A percentile compares a stretch with the other conserved stretches of the same genome.
Conservation (phyloP, 108 stramenopile genomes). For the Cyclotella sp. region DNA sequence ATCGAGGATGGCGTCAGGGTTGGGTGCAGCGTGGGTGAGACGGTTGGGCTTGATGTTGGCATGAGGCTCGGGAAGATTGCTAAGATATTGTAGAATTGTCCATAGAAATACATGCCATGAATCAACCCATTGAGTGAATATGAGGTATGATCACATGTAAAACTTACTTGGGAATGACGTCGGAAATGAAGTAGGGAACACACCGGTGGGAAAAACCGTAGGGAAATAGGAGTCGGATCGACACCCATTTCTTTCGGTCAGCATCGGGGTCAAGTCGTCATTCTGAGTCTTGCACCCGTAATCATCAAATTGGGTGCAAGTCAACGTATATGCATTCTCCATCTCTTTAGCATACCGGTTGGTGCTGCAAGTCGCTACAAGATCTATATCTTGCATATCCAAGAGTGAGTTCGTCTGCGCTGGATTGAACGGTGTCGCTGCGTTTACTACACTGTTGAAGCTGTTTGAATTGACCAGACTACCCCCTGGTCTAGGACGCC, state of each 20-base stretch:
- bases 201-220: neutral
- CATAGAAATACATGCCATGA: neutral
- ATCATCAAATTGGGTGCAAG: constrained; percentile 10
- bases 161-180: neutral
- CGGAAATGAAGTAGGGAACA: neutral
- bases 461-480: neutral
- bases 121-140: neutral
- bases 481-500: neutral
- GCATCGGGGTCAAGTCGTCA: constrained; percentile 10
- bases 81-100: neutral
- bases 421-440: constrained; percentile 20
- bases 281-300: constrained; percentile 2
- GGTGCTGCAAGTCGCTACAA: constrained; percentile 20
- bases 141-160: neutral
- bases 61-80: constrained; percentile 1
- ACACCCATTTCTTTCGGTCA: constrained; percentile 3
- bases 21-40: neutral
- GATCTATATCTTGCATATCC: constrained; percentile 9
- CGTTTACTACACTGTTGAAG: constrained; percentile 6
- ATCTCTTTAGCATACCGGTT: constrained; percentile 19
- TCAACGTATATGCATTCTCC: neutral
- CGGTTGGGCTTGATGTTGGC: neutral
- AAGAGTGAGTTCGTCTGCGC: constrained; percentile 9
- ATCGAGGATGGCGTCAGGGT: neutral
- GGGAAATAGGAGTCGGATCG: neutral